phyloP scores from a whole-genome alignment of 2,329 filamentous ascomycete species.

The Clarireedia homoeocarpa region DNA sequence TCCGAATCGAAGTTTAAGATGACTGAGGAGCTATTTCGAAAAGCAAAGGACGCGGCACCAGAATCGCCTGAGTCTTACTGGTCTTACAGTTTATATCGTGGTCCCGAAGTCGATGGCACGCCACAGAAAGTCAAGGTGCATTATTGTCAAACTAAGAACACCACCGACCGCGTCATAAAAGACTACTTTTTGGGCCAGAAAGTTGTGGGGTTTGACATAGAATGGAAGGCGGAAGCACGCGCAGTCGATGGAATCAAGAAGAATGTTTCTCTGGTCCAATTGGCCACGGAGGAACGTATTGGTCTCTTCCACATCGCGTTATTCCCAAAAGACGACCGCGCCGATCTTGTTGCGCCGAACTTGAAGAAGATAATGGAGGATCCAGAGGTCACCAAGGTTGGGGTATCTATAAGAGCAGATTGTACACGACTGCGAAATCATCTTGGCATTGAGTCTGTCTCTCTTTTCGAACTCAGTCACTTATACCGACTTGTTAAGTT shows the following conservation, averaged over 20 bases:
- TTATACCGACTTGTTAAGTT: conserved; percentile 71
- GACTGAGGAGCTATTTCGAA: conserved; percentile 36
- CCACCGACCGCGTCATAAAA: conserved; percentile 55
- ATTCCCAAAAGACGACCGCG: conserved; percentile 38
- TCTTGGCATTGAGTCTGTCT: conserved; percentile 55
- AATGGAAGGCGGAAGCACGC: conserved; percentile 59
- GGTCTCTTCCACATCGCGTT: conserved; percentile 74
- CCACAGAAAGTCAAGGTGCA: conserved; percentile 57
- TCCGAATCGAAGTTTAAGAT: conserved; percentile 41
- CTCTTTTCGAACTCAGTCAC: conserved; percentile 75
- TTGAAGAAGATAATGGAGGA: conserved; percentile 68
- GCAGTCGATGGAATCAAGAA: conserved; percentile 45
- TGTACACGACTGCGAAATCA: conserved; percentile 59
- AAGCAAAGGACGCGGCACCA: conserved; percentile 39
- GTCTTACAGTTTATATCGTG: conserved; percentile 61
- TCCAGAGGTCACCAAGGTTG: conserved; percentile 60
- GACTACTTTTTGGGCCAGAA: conserved; percentile 60
- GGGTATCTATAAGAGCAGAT: conserved; percentile 68
- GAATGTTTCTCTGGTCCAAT: conserved; percentile 75
- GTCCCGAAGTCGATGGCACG: conserved; percentile 32
- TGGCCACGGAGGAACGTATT: conserved; percentile 70
- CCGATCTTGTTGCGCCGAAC: conserved; percentile 60
- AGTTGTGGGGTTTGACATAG: conserved; percentile 81
- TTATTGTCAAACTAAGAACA: conserved; percentile 64
- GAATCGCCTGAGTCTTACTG: conserved; percentile 51